These are phyloP conservation scores for Mycena capillaripes DNA, from an alignment of 768 basidiomycete species.

Conservation along the genomic window DNA sequence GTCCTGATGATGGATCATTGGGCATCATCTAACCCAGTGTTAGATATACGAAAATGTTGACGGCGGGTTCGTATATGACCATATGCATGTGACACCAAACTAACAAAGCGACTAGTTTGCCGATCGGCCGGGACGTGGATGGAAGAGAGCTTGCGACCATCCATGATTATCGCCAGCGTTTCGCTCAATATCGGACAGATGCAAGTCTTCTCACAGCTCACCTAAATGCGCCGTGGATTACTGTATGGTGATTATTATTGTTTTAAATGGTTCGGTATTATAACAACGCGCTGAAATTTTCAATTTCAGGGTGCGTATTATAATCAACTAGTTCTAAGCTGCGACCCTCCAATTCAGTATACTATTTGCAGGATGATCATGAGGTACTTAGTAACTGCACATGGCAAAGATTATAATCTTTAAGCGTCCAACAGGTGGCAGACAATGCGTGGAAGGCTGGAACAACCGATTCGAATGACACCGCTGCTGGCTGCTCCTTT, in stretches of 20 bases:
- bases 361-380: conserved; percentile 59
- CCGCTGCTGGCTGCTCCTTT: conserved; percentile 61
- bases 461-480: conserved; percentile 69
- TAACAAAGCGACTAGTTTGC: conserved; percentile 46
- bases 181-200: conserved; percentile 68
- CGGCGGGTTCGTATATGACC: conserved; percentile 41
- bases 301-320: conserved; percentile 7
- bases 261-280: no score
- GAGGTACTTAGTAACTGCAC: conserved; percentile 48
- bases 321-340: background rate
- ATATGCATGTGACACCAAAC: background rate
- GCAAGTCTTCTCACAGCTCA: conserved; percentile 62
- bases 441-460: conserved; percentile 72
- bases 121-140: conserved; percentile 61
- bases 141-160: conserved; percentile 69
- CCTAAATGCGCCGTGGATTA: conserved; percentile 67
- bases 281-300: background rate
- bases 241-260: conserved; percentile 57
- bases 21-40: no score
- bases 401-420: background rate
- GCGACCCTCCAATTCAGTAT: background rate
- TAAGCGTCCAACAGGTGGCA: conserved; percentile 53
- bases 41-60: conserved; percentile 66
- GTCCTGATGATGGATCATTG: no score
- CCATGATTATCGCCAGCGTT: conserved; percentile 66